Percentiles rank a stretch among this genome's conserved stretches.
Conservation (phyloP, 345 rosid species). For the Populus euphratica region DNA sequence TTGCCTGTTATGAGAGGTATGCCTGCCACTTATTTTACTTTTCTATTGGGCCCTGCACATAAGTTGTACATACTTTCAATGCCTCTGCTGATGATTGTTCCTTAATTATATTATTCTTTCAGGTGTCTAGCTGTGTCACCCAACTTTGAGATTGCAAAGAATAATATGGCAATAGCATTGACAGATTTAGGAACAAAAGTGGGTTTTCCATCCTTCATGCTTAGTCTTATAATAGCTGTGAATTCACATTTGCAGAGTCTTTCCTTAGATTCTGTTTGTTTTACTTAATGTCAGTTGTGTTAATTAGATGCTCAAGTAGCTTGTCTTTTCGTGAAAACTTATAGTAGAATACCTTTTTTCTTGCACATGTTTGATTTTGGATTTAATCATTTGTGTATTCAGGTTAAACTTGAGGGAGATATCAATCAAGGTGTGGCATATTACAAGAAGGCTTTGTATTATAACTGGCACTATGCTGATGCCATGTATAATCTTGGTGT, state of each 20-base stretch:
- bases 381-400: conserved; percentile 29
- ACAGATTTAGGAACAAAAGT: conserved; percentile 99
- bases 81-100: conserved; percentile 18
- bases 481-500: conserved; percentile 99
- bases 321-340: neutral
- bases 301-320: neutral
- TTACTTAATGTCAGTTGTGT: neutral
- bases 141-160: conserved; percentile 98
- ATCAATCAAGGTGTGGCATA: conserved; percentile 88
- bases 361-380: conserved; percentile 19
- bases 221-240: neutral
- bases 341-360: neutral
- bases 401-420: conserved; percentile 99
- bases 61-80: conserved; percentile 9
- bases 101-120: conserved; percentile 22
- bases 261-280: neutral
- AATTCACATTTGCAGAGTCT: neutral
- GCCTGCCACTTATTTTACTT: conserved; percentile 5
- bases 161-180: conserved; percentile 99
- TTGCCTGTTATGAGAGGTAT: conserved; percentile 98
- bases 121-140: conserved; percentile 99
- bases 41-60: conserved; percentile 12
- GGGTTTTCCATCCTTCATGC: conserved; percentile 2
- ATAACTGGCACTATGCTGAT: conserved; percentile 99
- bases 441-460: conserved; percentile 95